A percentile compares a stretch with the other conserved stretches of the same genome.
Conservation (phyloP, 2,329 filamentous ascomycete species). For the Emergomyces orientalis region DNA sequence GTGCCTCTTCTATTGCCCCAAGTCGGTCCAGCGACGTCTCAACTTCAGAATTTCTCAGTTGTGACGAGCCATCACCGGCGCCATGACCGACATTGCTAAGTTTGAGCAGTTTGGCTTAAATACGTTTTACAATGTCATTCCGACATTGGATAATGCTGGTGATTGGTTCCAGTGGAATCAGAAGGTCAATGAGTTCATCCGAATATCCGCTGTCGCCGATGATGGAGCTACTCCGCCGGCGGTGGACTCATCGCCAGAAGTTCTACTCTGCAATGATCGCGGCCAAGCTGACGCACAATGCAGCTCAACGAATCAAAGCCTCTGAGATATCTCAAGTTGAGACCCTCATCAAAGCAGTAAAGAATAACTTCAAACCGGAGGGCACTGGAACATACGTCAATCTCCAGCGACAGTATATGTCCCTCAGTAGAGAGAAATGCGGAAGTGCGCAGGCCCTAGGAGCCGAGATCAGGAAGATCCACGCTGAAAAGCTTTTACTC, state of each 20-base stretch:
- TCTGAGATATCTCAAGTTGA: neutral
- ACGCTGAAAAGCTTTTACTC: neutral
- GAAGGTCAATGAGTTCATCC: neutral
- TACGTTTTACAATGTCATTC: neutral
- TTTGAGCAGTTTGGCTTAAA: neutral
- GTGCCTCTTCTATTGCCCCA: neutral
- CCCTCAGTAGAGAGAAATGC: neutral
- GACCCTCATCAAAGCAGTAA: neutral
- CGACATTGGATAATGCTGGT: neutral
- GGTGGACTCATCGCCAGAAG: neutral
- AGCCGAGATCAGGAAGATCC: neutral
- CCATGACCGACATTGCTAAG: neutral
- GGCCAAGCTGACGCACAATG: neutral
- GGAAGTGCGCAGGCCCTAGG: neutral
- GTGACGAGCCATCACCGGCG: neutral
- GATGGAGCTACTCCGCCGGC: neutral
- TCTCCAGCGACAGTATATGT: neutral
- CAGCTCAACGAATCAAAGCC: neutral
- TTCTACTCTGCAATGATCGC: neutral
- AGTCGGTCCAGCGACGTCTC: neutral
- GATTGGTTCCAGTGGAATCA: neutral
- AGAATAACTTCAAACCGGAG: neutral
- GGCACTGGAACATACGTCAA: neutral
- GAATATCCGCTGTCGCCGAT: neutral
- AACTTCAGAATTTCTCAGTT: neutral